phyloP scores from a whole-genome alignment of 441 rosid genomes.

The Syzygium malaccense region DNA sequence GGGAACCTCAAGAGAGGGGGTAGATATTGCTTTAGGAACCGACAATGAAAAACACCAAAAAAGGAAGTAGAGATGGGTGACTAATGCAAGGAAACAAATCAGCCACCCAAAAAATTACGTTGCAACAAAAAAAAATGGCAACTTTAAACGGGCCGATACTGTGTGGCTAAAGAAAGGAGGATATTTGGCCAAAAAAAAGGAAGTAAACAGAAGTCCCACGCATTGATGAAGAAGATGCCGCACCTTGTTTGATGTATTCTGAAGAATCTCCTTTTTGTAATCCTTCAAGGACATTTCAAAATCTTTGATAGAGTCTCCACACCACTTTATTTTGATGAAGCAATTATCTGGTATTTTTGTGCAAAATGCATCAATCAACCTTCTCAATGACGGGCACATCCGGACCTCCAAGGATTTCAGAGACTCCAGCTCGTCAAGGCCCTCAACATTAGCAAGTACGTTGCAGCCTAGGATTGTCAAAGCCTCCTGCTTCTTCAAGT shows the following conservation, averaged over 20 bases:
- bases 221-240: too few relatives aligned
- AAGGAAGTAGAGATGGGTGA: too few relatives aligned
- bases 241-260: too few relatives aligned
- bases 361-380: background rate
- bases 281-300: background rate
- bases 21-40: background rate
- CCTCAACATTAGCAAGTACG: background rate
- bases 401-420: accelerated
- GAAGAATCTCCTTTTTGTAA: background rate
- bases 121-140: background rate
- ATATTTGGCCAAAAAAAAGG: background rate
- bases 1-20: background rate
- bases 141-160: too few relatives aligned
- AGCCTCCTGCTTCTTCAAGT: background rate
- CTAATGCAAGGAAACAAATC: too few relatives aligned
- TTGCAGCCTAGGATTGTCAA: accelerated
- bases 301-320: background rate
- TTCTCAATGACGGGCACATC: accelerated
- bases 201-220: too few relatives aligned
- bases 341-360: background rate
- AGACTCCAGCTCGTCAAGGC: too few relatives aligned
- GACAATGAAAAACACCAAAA: too few relatives aligned
- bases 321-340: accelerated
- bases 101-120: too few relatives aligned
- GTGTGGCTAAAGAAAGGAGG: too few relatives aligned